phyloP scores from a whole-genome alignment of 192 early-diverging fungal genomes.

The Coemansia umbellata region DNA sequence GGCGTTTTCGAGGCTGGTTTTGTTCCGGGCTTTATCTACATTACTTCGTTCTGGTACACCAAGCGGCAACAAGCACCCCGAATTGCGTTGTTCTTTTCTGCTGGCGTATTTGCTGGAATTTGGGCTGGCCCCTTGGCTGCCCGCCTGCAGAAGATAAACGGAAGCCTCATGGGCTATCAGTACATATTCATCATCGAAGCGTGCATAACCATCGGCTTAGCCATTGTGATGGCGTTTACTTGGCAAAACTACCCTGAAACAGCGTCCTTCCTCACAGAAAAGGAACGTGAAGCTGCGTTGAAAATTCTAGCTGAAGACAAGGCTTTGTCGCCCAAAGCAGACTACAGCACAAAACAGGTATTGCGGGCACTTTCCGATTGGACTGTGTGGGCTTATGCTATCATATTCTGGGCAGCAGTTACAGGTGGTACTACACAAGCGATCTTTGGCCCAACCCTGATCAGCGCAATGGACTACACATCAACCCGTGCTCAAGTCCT shows the following conservation, averaged over 20 bases:
- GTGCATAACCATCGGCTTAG: slow-evolving; percentile 47
- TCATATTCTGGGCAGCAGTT: slow-evolving; percentile 46
- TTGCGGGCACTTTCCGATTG: slow-evolving; percentile 28
- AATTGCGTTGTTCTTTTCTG: slow-evolving; percentile 50
- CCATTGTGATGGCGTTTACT: slow-evolving; percentile 33
- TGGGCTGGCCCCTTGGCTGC: slow-evolving; percentile 48
- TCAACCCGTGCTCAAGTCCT: slow-evolving; percentile 41
- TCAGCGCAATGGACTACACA: slow-evolving; percentile 46
- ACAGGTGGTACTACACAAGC: slow-evolving; percentile 45
- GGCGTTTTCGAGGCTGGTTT: slow-evolving; percentile 61
- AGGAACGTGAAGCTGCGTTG: slow-evolving; percentile 50
- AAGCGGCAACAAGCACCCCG: slow-evolving; percentile 41
- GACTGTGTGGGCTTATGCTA: slow-evolving; percentile 47
- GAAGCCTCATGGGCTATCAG: slow-evolving; percentile 30
- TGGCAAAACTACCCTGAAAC: slow-evolving; percentile 55
- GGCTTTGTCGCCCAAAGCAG: slow-evolving; percentile 14
- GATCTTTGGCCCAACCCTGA: slow-evolving; percentile 42
- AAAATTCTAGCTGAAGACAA: slow-evolving; percentile 38
- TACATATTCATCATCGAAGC: slow-evolving; percentile 62
- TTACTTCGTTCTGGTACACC: slow-evolving; percentile 55
- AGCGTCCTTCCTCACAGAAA: slow-evolving; percentile 55
- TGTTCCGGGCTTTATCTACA: slow-evolving; percentile 66
- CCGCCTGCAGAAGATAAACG: slow-evolving; percentile 27
- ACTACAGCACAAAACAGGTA: slow-evolving; percentile 27
- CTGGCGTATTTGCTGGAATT: slow-evolving; percentile 46